Base-by-base conservation (phyloP, 2,329 filamentous ascomycete genomes). In the Xylariaceae sp. region DNA sequence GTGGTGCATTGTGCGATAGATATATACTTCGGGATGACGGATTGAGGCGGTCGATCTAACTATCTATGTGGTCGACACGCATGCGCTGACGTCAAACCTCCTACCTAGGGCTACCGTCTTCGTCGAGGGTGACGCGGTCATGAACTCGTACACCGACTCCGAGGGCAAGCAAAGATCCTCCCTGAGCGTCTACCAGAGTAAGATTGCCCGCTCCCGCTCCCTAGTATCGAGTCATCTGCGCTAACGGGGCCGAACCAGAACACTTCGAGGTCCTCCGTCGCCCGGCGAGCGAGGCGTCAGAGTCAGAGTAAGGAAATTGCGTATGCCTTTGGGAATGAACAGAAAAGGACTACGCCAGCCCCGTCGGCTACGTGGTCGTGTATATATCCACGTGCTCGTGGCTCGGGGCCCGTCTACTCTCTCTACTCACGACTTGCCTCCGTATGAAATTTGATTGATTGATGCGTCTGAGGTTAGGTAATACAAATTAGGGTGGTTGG, bases 131-230 rank as follows among this genome's bases (percentile, higher is more conserved):
- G 91, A 97, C 59, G 89, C 88, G 59, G 78, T 77, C 63, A 86
- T 93, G 77, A 81, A 77, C 65, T 78, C 74, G 44, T 93, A 85
- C 71, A 83, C 89, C 64, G 87, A 89, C 65, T 72, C 78, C 54
- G 89, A 95, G 45, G 90, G 90, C 72, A 88, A 88, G 74, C 83
- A 78, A 66, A 81, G 80, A 64, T 83, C 75, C 52, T 70, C 77
- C 48, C 73, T 97, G 69, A 93, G 79, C 74, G 80, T 98, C 67
- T 74, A 89, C 48, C 91, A 96, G 78, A 88, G 93, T 96, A 86
- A 70, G 90, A 48, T 3, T 29, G 20, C 7, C 5, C 3, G 5
- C 10, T 12, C 26, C 16, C 29, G 20, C 32, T 37, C 12, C 32
- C 32, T 37, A 3, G 9, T 37, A 10, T 20, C 41, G 2, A 5